Evolutionary conservation across 2,329 filamentous ascomycete species (phyloP).

Genomic region (Grosmannia penicillata): DNA sequence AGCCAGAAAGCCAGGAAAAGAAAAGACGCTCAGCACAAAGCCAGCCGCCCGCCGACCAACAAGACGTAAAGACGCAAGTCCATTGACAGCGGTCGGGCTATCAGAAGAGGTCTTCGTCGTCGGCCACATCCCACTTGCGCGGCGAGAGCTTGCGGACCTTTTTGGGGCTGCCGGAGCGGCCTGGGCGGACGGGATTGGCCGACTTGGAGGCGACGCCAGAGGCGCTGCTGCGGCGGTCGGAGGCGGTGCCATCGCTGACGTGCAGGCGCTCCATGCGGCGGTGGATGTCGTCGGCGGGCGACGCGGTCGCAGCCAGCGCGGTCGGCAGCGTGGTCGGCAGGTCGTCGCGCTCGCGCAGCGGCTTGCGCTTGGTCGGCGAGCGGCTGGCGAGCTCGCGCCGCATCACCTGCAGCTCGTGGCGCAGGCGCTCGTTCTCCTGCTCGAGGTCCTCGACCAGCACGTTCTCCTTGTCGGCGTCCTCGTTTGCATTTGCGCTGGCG

Average conservation of each 20-base stretch:
- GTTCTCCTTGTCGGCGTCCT: constrained; percentile 44
- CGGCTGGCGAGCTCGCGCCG: constrained; percentile 49
- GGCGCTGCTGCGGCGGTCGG: background rate
- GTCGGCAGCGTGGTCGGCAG: constrained; percentile 11
- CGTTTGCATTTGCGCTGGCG: constrained; percentile 23
- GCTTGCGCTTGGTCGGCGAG: constrained; percentile 47
- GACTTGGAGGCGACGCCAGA: constrained; percentile 5
- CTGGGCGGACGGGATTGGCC: constrained; percentile 7
- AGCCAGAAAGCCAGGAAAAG: too few relatives aligned
- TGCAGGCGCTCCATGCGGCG: constrained; percentile 35
- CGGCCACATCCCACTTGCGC: constrained; percentile 30
- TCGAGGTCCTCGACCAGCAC: constrained; percentile 48
- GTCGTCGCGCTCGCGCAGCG: constrained; percentile 39
- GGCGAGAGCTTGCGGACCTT: constrained; percentile 34
- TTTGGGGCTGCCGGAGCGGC: constrained; percentile 29
- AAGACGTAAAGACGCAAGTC: background rate
- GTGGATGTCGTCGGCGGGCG: constrained; percentile 19
- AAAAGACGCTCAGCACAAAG: too few relatives aligned
- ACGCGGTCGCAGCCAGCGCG: constrained; percentile 6
- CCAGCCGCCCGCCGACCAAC: background rate
- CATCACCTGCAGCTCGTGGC: constrained; percentile 47
- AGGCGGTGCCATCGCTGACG: constrained; percentile 20
- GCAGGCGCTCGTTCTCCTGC: constrained; percentile 55
- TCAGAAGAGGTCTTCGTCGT: constrained; percentile 25
- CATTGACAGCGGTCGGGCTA: constrained; percentile 5